A percentile compares a stretch with the other conserved stretches of the same genome.
phyloP scores from a whole-genome alignment of 2,329 filamentous ascomycete species.

The Penicillium thymicola region DNA sequence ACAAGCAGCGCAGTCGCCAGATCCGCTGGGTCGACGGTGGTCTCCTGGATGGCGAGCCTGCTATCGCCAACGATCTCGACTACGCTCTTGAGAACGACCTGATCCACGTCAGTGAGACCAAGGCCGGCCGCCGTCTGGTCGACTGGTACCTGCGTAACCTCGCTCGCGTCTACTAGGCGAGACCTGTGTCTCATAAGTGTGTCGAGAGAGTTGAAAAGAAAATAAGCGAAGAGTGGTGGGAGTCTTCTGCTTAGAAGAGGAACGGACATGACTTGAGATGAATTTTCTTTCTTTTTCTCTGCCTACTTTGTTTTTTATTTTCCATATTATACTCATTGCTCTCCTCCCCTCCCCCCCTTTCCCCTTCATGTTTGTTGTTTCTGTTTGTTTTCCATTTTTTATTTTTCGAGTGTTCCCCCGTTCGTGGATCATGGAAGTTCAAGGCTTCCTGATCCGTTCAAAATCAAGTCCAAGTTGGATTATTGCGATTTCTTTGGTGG shows the following conservation, averaged over 20 bases:
- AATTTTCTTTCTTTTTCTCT: conserved; percentile 26
- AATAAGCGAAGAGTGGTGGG: conserved; percentile 21
- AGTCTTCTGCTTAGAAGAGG: conserved; percentile 22
- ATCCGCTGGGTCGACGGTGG: conserved; percentile 89
- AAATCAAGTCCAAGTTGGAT: conserved; percentile 24
- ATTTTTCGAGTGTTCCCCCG: conserved; percentile 10
- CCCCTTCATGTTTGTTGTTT: conserved; percentile 9
- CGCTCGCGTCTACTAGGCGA: conserved; percentile 78
- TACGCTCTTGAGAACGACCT: conserved; percentile 95
- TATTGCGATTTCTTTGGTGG: conserved; percentile 25
- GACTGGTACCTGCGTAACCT: conserved; percentile 99
- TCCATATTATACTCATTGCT: conserved; percentile 18
- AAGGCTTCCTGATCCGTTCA: conserved; percentile 14
- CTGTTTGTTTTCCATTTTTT: conserved; percentile 11
- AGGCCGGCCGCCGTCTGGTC: conserved; percentile 93
- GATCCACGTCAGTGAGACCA: conserved; percentile 98
- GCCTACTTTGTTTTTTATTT: conserved; percentile 21
- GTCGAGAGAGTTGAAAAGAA: conserved; percentile 16
- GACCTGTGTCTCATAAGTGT: conserved; percentile 12
- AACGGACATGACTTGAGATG: conserved; percentile 29
- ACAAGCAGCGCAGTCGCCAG: conserved; percentile 98
- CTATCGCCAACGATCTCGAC: conserved; percentile 92
- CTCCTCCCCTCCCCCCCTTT: neutral
- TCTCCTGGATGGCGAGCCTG: conserved; percentile 84
- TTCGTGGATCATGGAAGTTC: conserved; percentile 12